Percentiles rank a stretch among this genome's conserved stretches.
phyloP scores from a whole-genome alignment of 2,329 filamentous ascomycete species.

The Rosellinia necatrix region DNA sequence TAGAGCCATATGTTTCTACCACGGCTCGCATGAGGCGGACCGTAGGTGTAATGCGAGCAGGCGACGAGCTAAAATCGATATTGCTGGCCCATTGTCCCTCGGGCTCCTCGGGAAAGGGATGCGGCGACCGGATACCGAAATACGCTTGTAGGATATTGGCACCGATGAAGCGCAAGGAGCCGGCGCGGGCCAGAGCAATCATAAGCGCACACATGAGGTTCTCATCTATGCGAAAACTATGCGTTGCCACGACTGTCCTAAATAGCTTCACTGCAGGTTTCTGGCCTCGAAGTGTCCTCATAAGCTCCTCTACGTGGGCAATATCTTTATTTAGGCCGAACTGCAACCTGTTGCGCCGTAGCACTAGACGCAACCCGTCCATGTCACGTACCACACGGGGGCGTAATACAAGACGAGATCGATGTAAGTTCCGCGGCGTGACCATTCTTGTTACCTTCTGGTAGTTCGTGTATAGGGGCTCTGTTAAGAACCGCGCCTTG shows the following conservation, averaged over 20 bases:
- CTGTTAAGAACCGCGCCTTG: constrained; percentile 52
- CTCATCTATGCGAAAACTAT: constrained; percentile 44
- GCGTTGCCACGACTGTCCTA: constrained; percentile 26
- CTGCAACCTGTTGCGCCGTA: constrained; percentile 22
- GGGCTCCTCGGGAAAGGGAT: constrained; percentile 3
- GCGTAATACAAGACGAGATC: constrained; percentile 23
- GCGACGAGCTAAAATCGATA: not conserved
- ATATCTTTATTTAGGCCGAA: constrained; percentile 41
- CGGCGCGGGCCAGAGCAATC: constrained; percentile 48
- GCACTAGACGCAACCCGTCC: constrained; percentile 30
- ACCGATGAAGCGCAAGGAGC: constrained; percentile 42
- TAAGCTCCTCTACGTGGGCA: constrained; percentile 38
- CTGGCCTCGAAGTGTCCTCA: constrained; percentile 36
- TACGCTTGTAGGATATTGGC: constrained; percentile 35
- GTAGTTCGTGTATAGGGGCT: constrained; percentile 52
- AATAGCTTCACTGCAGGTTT: constrained; percentile 40
- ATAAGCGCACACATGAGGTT: constrained; percentile 48
- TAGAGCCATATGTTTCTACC: constrained; percentile 71
- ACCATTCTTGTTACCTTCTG: constrained; percentile 48
- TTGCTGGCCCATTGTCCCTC: not conserved
- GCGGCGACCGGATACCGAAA: constrained; percentile 37
- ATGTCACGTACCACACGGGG: constrained; percentile 21
- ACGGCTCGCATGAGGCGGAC: constrained; percentile 64
- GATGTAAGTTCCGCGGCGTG: constrained; percentile 46
- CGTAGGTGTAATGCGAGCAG: constrained; percentile 53